Evolutionary conservation across 306 rosid genomes (phyloP).

Genomic region (Cucumis cinereus): DNA sequence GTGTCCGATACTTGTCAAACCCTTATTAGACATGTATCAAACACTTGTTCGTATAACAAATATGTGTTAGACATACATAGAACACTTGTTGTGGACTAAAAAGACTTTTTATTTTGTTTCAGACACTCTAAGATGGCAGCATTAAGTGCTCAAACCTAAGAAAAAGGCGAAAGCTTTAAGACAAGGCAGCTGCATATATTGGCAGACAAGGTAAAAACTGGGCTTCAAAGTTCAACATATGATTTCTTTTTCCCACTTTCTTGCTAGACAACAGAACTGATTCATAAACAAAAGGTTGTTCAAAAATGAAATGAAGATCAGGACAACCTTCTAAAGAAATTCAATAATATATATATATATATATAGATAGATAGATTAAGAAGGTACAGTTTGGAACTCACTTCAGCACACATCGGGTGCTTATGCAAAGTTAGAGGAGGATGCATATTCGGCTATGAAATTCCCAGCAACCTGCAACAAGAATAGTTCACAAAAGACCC

Average conservation of each 20-base stretch:
- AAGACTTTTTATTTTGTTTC: too few species aligned
- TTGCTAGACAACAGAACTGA: background rate
- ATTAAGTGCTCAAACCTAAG: too few species aligned
- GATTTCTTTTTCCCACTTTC: background rate
- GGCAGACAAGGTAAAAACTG: background rate
- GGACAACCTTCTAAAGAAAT: background rate
- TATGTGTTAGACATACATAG: too few species aligned
- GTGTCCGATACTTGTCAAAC: too few species aligned
- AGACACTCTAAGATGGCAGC: too few species aligned
- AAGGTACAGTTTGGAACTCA: slow-evolving; percentile 23
- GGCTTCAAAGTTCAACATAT: background rate
- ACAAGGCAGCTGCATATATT: too few species aligned
- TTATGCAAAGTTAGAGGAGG: slow-evolving; percentile 90
- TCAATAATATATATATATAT: background rate
- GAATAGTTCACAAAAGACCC: background rate
- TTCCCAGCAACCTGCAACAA: slow-evolving; percentile 16
- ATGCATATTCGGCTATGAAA: slow-evolving; percentile 35
- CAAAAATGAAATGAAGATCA: background rate
- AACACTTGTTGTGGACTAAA: too few species aligned
- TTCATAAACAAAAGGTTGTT: background rate
- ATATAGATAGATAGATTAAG: background rate
- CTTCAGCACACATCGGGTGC: slow-evolving; percentile 89
- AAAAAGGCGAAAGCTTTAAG: too few species aligned
- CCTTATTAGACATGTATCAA: too few species aligned
- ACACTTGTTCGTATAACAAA: too few species aligned